phyloP scores from a whole-genome alignment of 768 basidiomycete genomes.

The Fomitopsis serialis region DNA sequence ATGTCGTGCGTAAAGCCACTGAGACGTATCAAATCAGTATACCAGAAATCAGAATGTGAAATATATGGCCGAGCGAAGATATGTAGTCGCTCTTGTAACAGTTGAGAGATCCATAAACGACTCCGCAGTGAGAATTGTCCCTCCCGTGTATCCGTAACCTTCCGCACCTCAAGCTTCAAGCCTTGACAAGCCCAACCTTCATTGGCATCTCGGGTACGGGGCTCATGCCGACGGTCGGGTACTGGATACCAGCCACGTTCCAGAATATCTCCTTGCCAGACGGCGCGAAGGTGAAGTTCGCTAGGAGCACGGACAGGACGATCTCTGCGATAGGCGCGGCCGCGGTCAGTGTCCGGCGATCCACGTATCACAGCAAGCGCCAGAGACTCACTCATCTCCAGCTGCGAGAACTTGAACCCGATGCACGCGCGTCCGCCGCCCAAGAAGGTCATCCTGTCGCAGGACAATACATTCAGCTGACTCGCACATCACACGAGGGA shows the following conservation, averaged over 20 bases:
- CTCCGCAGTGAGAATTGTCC: too few relatives aligned
- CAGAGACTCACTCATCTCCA: constrained; percentile 23
- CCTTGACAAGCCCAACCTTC: background rate
- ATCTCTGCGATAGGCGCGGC: constrained; percentile 17
- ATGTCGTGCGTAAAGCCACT: too few relatives aligned
- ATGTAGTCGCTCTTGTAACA: too few relatives aligned
- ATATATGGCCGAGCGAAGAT: too few relatives aligned
- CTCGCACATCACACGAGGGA: background rate
- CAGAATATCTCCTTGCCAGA: constrained; percentile 21
- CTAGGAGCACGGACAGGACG: constrained; percentile 21
- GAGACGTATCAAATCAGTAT: too few relatives aligned
- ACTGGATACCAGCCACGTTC: constrained; percentile 23
- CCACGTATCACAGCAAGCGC: background rate
- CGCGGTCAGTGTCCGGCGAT: background rate
- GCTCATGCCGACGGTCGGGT: constrained; percentile 17
- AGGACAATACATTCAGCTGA: background rate
- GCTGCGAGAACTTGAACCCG: constrained; percentile 39
- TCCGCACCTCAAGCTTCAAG: too few relatives aligned
- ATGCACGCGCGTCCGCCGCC: constrained; percentile 31
- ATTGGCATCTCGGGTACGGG: background rate
- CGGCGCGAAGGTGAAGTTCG: constrained; percentile 21
- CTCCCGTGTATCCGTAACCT: too few relatives aligned
- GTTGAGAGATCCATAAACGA: too few relatives aligned
- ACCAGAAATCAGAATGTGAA: too few relatives aligned
- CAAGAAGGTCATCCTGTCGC: constrained; percentile 32